A percentile compares a stretch with the other conserved stretches of the same genome.
Evolutionary conservation across 768 basidiomycete genomes (phyloP).

Genomic region (Podaxis sp.): DNA sequence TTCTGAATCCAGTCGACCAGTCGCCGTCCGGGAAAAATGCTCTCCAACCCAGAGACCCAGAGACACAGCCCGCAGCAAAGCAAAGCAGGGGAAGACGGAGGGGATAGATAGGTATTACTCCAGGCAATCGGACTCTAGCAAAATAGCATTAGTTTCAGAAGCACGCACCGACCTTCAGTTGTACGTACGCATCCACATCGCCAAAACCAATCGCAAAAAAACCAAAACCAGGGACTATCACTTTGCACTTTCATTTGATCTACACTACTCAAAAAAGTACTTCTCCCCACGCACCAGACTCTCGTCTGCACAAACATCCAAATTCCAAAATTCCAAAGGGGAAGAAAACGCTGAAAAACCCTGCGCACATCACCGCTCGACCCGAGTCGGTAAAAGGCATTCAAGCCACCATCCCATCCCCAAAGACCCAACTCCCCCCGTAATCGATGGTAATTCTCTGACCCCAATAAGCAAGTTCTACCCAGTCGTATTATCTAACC

Average conservation of each 20-base stretch:
- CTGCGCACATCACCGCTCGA: background rate
- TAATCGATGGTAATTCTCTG: background rate
- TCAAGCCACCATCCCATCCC: background rate
- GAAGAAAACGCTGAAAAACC: background rate
- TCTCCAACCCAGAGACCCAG: background rate
- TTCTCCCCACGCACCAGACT: background rate
- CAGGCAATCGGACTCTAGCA: background rate
- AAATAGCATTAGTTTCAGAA: background rate
- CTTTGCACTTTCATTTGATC: background rate
- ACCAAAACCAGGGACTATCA: background rate
- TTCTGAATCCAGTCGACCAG: background rate
- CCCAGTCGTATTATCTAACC: background rate
- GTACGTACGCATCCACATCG: conserved; percentile 4
- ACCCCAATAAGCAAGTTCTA: background rate
- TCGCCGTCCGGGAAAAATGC: background rate
- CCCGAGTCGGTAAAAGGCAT: background rate
- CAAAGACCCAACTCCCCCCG: background rate
- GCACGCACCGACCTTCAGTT: background rate
- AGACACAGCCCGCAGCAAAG: no score
- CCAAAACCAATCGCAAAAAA: background rate
- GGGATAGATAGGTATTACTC: no score
- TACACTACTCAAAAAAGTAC: background rate
- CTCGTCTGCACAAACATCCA: no score
- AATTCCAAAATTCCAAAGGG: no score
- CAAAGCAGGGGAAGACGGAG: no score